Base-by-base conservation (phyloP, 2,329 filamentous ascomycete genomes). In the Grosmannia penicillata region DNA sequence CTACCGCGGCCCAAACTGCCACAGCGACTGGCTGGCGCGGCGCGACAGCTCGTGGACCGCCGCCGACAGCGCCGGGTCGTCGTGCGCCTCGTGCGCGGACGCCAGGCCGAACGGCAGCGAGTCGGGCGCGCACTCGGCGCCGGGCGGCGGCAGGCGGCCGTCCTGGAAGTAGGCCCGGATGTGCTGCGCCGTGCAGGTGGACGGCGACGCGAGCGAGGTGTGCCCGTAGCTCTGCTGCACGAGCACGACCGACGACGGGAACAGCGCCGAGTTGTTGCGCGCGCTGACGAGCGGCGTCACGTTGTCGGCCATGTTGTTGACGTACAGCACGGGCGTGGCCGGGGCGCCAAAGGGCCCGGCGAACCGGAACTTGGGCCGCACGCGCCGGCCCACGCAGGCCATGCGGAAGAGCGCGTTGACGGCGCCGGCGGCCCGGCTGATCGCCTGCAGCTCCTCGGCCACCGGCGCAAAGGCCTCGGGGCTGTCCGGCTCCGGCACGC, bases 181-280 rank as follows among this genome's bases (percentile, higher is more conserved):
- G 15, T 58, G 45, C n/a, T 44, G 46, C 1, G 59, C 56, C 4
- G 63, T 66, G 45, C 65, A 69, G 1, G 53, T 51, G 1, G 62
- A 66, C 1, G 63, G 55, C 6, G 61, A 57, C 1, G 65, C 54
- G 5, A 65, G 49, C 13, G 58, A 61, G 53, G 61, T 63, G 35
- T 44, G 42, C 63, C 68, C 68, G 29, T 65, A 70, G 1, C 62
- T 62, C 32, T 70, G 63, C 46, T 69, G 65, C 11, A 62, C 55
- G 21, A 72, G 49, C 6, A 72, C 52, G 1, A 59, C 56, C 0
- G 65, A 68, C 13, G 56, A 59, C 0, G 38, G 31, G 19, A 46
- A 46, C 4, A 25, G 38, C 42, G 38, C 40, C 30, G 40, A 43
- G 30, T 43, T 46, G 37, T 46, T 46, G 6, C 44, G 33, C 5